phyloP scores from a whole-genome alignment of 2,329 filamentous ascomycete species.

The Pyricularia sp. region DNA sequence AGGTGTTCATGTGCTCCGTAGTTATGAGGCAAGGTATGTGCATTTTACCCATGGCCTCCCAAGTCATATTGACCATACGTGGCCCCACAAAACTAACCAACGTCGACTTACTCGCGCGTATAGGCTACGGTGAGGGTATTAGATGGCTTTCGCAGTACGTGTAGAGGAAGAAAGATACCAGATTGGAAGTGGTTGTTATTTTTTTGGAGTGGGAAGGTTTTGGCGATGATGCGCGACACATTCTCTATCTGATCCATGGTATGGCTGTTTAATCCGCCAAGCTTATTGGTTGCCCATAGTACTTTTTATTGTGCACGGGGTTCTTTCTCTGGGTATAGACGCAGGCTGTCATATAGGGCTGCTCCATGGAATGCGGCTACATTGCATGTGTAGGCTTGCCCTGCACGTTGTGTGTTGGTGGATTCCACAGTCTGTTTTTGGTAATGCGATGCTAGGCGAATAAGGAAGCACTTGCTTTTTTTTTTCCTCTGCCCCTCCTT shows the following conservation, averaged over 20 bases:
- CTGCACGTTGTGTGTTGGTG: not conserved
- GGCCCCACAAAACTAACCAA: conserved; percentile 8
- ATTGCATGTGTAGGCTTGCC: not conserved
- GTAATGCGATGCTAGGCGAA: not conserved
- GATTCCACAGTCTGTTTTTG: not conserved
- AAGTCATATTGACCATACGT: not conserved
- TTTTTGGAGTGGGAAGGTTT: not conserved
- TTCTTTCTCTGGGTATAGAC: conserved; percentile 4
- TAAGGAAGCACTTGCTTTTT: not conserved
- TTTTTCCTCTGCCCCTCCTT: not conserved
- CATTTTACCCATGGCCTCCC: not conserved
- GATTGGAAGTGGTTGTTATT: not conserved
- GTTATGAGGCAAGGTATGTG: conserved; percentile 85
- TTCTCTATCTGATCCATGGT: not conserved
- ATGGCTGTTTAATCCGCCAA: not conserved
- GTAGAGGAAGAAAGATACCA: conserved; percentile 33
- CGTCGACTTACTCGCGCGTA: not conserved
- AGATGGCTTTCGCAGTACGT: conserved; percentile 91
- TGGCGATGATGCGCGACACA: not conserved
- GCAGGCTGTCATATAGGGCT: not conserved
- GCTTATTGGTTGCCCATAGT: not conserved
- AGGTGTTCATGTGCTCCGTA: conserved; percentile 98
- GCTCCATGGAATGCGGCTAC: not conserved
- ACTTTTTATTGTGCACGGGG: not conserved
- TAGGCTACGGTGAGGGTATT: conserved; percentile 80